Evolutionary conservation across 306 rosid genomes (phyloP), one percentile per base, ranked within the genome.

Genomic region (Aeschynomene evenia): DNA sequence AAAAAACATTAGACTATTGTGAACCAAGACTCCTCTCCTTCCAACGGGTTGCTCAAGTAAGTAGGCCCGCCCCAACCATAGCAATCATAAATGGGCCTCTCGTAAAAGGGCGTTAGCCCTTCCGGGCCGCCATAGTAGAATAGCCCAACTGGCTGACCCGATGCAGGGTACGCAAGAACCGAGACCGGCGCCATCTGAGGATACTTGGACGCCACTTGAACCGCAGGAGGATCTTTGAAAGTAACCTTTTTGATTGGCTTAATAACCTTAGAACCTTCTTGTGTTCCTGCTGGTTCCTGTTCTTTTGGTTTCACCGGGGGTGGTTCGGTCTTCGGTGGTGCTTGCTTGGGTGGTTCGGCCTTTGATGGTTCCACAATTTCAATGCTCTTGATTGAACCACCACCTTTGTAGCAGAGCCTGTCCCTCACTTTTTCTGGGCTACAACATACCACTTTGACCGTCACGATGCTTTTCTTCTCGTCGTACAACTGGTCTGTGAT

Each of bases 401-500:
- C 49, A 0, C 85, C 91, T 75, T 88, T 88, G 79, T 71, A 65
- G 21, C 88, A 80, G 34, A 90, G 58, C 67, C 81, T 80, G 40
- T 85, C 86, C 57, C 85, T 82, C 1, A 92, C 28, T 78, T 79
- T 92, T 53, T 90, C 96, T 1, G 96, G 96, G 46, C 20, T 66
- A 45, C 96, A 89, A 34, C 96, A 90, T 1, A 86, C 88, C 34
- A 93, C 98, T 64, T 48, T 82, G 83, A 90, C 80, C 1, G 64
- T 46, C 36, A 93, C 96, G 0, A 21, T 11, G 77, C 83, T 79
- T 2, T 83, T 19, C 85, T 90, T 86, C 78, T 86, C 91, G 13
- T 89, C 86, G 63, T 76, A 92, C 16, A 29, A 52, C 79, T 90
- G 89, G 82, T 92, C 93, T 82, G 75, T 91, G 71, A 92, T 90